These are phyloP conservation scores for Ceratocystiopsis minuta DNA, from an alignment of 2,329 filamentous ascomycete species.

Conservation along the genomic window DNA sequence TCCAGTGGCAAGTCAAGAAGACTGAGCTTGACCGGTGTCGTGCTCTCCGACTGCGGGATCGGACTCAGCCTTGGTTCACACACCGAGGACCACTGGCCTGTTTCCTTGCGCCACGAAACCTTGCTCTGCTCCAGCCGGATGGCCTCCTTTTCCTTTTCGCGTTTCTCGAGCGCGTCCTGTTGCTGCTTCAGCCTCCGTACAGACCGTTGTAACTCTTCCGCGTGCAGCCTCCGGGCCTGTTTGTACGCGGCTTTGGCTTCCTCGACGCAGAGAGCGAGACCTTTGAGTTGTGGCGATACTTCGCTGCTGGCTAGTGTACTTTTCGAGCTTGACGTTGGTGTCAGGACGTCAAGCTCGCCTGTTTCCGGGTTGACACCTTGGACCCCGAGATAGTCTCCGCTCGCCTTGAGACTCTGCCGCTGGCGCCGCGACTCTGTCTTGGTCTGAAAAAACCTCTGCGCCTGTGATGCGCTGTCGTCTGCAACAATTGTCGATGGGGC, in stretches of 20 bases:
- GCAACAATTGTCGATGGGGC: too few species aligned
- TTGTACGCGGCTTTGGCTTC: constrained; percentile 18
- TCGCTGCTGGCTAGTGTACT: constrained; percentile 12
- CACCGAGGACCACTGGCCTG: constrained; percentile 32
- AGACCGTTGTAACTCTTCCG: constrained; percentile 12
- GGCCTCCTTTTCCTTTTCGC: constrained; percentile 21
- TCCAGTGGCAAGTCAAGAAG: too few species aligned
- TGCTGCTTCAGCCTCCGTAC: constrained; percentile 13
- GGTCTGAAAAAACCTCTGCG: constrained; percentile 11
- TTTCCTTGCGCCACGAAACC: constrained; percentile 26
- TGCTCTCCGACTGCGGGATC: constrained; percentile 24
- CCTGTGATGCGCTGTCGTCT: too few species aligned
- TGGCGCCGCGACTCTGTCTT: constrained; percentile 20
- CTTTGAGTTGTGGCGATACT: constrained; percentile 10
- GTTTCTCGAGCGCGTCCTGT: constrained; percentile 24
- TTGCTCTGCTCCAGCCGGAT: constrained; percentile 16
- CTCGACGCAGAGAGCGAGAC: constrained; percentile 17
- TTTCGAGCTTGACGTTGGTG: constrained; percentile 28
- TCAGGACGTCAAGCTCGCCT: constrained; percentile 32
- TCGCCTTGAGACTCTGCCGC: constrained; percentile 30
- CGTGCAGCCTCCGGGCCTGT: constrained; percentile 26
- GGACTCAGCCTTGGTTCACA: constrained; percentile 31
- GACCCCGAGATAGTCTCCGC: constrained; percentile 40
- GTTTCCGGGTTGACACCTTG: constrained; percentile 40
- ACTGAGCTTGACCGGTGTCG: too few species aligned